Conservation (phyloP, 148 eudicot species). For the Cornus kousa region DNA sequence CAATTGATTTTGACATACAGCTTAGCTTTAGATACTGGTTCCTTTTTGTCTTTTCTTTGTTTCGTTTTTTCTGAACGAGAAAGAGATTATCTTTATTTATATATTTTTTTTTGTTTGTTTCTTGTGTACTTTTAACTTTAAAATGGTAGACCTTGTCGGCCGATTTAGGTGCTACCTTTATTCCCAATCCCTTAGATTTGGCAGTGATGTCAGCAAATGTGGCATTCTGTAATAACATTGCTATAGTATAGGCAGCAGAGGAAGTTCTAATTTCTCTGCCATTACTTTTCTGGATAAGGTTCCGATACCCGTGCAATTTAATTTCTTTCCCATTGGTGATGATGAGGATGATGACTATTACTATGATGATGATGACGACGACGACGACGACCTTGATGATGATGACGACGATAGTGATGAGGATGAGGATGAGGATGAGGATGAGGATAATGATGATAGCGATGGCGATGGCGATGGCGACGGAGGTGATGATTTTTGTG, state of each 20-base stretch:
- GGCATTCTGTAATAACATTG: not conserved
- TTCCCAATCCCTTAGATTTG: not conserved
- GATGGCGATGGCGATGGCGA: slow-evolving; percentile 11
- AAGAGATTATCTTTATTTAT: not conserved
- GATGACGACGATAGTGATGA: no score
- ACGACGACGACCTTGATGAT: slow-evolving; percentile 15
- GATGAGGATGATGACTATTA: slow-evolving; percentile 15
- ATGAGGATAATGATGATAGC: no score
- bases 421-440: not conserved
- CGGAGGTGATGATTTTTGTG: not conserved
- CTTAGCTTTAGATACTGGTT: not conserved
- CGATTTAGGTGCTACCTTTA: not conserved
- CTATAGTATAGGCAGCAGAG: slow-evolving; percentile 9
- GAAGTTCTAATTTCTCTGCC: slow-evolving; percentile 32
- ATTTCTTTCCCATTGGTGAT: slow-evolving; percentile 24
- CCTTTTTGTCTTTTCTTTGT: not conserved
- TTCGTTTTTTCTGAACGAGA: no score
- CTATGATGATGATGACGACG: not conserved
- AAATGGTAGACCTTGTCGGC: not conserved
- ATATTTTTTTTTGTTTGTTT: not conserved
- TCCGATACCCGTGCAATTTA: slow-evolving; percentile 20
- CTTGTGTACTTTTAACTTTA: not conserved
- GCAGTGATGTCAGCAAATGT: not conserved
- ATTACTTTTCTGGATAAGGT: slow-evolving; percentile 36
- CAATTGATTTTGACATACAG: not conserved